phyloP scores from a whole-genome alignment of 441 rosid genomes.

The Populus trichocarpa region DNA sequence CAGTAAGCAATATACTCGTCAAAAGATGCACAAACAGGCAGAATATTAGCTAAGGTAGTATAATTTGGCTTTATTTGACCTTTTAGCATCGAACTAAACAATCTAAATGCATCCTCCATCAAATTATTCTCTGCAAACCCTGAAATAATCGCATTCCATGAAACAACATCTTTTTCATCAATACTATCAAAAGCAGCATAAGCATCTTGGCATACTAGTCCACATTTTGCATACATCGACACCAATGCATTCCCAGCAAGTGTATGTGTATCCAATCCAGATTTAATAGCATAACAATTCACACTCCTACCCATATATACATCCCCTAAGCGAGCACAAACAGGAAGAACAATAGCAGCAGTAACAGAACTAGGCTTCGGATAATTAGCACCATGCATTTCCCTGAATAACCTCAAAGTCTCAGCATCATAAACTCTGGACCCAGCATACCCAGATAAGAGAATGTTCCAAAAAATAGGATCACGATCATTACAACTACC shows the following conservation, averaged over 20 bases:
- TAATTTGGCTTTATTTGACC: conserved; percentile 48
- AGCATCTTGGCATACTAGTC: conserved; percentile 47
- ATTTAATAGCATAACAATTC: conserved; percentile 53
- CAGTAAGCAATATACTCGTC: conserved; percentile 32
- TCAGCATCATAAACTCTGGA: conserved; percentile 39
- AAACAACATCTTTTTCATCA: conserved; percentile 68
- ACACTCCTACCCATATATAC: conserved; percentile 43
- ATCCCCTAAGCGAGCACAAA: conserved; percentile 58
- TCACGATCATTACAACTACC: conserved; percentile 39
- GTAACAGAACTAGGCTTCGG: conserved; percentile 61
- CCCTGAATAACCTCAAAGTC: conserved; percentile 47
- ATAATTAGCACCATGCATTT: conserved; percentile 36
- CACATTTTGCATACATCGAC: conserved; percentile 79
- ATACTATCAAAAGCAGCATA: conserved; percentile 51
- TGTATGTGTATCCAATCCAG: conserved; percentile 58
- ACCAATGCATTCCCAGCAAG: conserved; percentile 72
- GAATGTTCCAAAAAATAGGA: conserved; percentile 80
- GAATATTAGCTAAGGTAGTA: conserved; percentile 53
- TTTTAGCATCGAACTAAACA: conserved; percentile 56
- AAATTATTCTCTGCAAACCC: conserved; percentile 74
- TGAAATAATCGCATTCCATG: conserved; percentile 87
- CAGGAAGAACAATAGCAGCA: conserved; percentile 62
- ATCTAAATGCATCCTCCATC: conserved; percentile 44
- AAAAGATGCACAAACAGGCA: conserved; percentile 60
- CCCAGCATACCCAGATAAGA: conserved; percentile 60